Conservation (phyloP, 495 filamentous ascomycete genomes). For the Talaromyces liani region DNA sequence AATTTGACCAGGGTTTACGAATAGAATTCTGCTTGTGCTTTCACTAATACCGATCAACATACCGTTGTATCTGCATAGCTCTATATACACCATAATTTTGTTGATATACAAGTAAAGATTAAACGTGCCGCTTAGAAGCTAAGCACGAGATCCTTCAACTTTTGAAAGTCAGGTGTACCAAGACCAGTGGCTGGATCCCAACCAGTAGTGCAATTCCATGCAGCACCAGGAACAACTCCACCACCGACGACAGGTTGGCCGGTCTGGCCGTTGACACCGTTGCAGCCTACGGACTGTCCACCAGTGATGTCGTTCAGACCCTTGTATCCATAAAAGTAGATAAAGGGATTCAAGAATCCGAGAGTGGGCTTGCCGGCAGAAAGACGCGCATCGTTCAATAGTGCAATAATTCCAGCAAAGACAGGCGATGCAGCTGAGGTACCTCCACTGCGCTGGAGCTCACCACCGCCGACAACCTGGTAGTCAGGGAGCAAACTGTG, state of each 20-base stretch:
- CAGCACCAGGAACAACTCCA: conserved; percentile 27
- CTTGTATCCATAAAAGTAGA: conserved; percentile 47
- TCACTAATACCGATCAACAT: not conserved
- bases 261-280: conserved; percentile 34
- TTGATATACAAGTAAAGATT: conserved; percentile 11
- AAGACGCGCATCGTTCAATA: conserved; percentile 62
- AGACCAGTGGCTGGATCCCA: conserved; percentile 58
- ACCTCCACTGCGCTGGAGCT: conserved; percentile 45
- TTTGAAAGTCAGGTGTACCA: conserved; percentile 45
- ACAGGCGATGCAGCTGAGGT: conserved; percentile 61
- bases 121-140: conserved; percentile 11
- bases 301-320: conserved; percentile 57
- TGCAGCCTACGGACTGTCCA: conserved; percentile 57
- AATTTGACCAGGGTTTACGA: not conserved
- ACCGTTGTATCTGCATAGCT: not conserved
- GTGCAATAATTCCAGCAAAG: conserved; percentile 52
- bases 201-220: conserved; percentile 46
- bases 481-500: conserved; percentile 46
- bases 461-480: conserved; percentile 47
- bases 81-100: not conserved
- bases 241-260: conserved; percentile 27
- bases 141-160: conserved; percentile 24
- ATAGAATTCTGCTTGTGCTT: not conserved
- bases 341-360: conserved; percentile 71
- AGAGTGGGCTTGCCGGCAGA: conserved; percentile 45